These are phyloP conservation scores for Cladochytrium tenue DNA, from an alignment of 371 early-diverging fungal species.

Conservation along the genomic window DNA sequence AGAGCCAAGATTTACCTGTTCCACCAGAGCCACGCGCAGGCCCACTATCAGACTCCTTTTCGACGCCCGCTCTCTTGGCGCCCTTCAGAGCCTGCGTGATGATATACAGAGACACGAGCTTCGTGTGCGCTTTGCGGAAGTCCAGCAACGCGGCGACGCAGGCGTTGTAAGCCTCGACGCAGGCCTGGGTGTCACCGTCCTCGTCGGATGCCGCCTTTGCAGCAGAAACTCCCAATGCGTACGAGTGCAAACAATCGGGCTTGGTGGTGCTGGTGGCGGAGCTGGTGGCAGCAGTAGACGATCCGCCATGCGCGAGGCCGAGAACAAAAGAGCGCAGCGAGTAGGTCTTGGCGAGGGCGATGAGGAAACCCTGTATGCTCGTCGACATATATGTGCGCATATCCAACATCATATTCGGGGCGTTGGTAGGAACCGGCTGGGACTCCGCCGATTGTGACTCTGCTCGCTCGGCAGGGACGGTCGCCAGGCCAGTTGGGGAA, in stretches of 20 bases:
- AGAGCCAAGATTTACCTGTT: no score
- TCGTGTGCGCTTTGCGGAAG: constrained; percentile 90
- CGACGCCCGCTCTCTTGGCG: no score
- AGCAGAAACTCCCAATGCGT: background rate
- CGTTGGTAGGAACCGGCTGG: constrained; percentile 8
- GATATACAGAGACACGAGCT: constrained; percentile 89
- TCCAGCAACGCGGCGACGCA: constrained; percentile 76
- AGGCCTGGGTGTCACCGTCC: no score
- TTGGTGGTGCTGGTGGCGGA: no score
- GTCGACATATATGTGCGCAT: constrained; percentile 95
- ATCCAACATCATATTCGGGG: constrained; percentile 68
- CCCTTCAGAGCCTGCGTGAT: no score
- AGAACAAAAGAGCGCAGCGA: constrained; percentile 31
- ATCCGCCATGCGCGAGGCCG: no score
- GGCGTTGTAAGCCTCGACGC: constrained; percentile 68
- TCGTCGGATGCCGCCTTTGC: no score
- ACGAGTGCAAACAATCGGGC: no score
- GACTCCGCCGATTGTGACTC: background rate
- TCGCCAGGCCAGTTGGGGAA: no score
- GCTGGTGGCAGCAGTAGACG: background rate
- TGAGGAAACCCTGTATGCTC: constrained; percentile 81
- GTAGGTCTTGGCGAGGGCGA: constrained; percentile 65
- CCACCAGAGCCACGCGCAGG: no score
- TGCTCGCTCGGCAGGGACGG: no score
- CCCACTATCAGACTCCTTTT: no score